Evolutionary conservation across 1,284 basidiomycete species (phyloP), one percentile per base, ranked within the genome.

Genomic region (Papiliotrema fonsecae): DNA sequence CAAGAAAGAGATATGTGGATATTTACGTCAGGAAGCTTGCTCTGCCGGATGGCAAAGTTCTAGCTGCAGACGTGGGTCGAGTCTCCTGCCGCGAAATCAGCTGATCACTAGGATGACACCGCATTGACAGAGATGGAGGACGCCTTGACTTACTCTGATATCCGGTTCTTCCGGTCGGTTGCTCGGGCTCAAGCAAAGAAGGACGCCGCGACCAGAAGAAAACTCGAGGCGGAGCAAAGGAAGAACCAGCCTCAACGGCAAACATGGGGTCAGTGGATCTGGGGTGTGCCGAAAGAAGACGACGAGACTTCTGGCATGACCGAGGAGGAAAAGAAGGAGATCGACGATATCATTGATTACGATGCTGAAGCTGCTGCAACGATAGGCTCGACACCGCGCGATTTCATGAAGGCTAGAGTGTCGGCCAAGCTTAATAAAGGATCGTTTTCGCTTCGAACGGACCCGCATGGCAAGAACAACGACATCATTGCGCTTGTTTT

Each of bases 161-260:
- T 99, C 46, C 86, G 96, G 11, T 97, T 97, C 74, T 99, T 97
- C 76, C 84, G 96, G 22, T 97, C 93, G 3, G 90, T 99, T 52
- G 91, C 92, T 0, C 84, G 91, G 7, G 91, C 88, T 6, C 85
- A 86, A 58, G 77, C 97, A 16, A 85, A 86, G 58, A 92, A 96
- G 66, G 91, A 98, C 62, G 78, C 82, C 28, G 86, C 82, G 1
- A 76, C 84, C 24, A 80, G 82, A 40, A 81, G 82, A 63, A 80
- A 78, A 51, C 70, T 87, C 7, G 85, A 89, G 62, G 81, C 82
- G 44, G 85, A 88, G 64, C 81, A 80, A 63, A 70, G 61, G 38
- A 64, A 64, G 25, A 60, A 77, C 53, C 65, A 72, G 22, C 67
- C 80, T 75, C 64, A 77, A 70, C 63, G 79, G 76, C 64, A 77